Evolutionary conservation across 805 yeast genomes (phyloP).

Genomic region (Candida dajiaensis): DNA sequence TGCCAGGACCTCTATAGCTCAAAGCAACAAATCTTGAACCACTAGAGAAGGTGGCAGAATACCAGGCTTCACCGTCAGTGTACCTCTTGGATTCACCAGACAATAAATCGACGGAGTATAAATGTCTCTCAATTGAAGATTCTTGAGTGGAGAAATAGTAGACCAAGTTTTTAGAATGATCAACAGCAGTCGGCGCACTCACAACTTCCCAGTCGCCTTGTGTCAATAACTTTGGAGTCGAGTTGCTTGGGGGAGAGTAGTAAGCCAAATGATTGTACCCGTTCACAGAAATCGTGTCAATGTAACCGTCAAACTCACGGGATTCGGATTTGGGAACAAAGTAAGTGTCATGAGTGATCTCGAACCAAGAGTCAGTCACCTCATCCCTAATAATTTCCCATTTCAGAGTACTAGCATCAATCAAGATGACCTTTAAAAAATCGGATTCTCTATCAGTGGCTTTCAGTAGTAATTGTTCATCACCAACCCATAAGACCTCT

Average conservation of each 20-base stretch:
- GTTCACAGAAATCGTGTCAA: constrained; percentile 65
- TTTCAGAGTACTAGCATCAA: constrained; percentile 36
- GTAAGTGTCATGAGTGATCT: constrained; percentile 58
- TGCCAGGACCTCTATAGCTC: constrained; percentile 69
- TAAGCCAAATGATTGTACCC: constrained; percentile 77
- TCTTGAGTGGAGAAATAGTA: constrained; percentile 67
- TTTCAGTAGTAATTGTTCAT: constrained; percentile 43
- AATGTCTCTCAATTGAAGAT: constrained; percentile 78
- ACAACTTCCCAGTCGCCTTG: constrained; percentile 90
- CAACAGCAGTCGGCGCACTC: constrained; percentile 60
- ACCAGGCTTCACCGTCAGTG: constrained; percentile 56
- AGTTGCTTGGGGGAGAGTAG: constrained; percentile 62
- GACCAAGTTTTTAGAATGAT: constrained; percentile 43
- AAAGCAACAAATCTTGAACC: constrained; percentile 71
- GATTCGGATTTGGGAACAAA: constrained; percentile 46
- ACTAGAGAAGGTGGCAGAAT: constrained; percentile 65
- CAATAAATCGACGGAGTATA: constrained; percentile 61
- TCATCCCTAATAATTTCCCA: constrained; percentile 44
- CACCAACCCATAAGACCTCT: constrained; percentile 69
- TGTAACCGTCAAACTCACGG: constrained; percentile 59
- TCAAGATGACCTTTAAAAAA: constrained; percentile 47
- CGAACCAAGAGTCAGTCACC: constrained; percentile 62
- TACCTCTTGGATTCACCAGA: constrained; percentile 29
- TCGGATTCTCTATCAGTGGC: constrained; percentile 65
- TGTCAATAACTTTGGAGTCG: constrained; percentile 55